Evolutionary conservation across 1,284 basidiomycete species (phyloP).

Genomic region (Pseudozyma hubeiensis): DNA sequence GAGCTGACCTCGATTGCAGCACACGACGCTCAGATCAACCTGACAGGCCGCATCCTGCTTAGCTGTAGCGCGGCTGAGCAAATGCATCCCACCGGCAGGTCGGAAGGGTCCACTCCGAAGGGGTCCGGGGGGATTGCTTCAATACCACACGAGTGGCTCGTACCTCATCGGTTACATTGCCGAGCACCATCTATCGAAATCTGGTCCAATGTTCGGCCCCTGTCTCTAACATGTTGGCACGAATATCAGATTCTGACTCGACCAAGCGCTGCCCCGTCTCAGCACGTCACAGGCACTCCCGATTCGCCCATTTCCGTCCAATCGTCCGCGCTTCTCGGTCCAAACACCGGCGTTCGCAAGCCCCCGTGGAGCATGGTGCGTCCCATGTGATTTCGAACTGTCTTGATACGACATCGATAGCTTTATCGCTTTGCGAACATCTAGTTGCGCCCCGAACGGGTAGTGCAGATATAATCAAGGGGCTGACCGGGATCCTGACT

Average conservation of each 20-base stretch:
- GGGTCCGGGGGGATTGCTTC: not conserved
- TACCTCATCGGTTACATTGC: slow-evolving; percentile 8
- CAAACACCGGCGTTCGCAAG: not conserved
- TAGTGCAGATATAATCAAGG: too few relatives aligned
- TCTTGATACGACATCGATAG: not conserved
- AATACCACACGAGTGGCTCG: not conserved
- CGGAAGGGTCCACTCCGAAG: slow-evolving; percentile 22
- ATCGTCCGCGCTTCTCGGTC: slow-evolving; percentile 3
- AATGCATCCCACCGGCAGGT: slow-evolving; percentile 1
- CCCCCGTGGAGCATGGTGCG: not conserved
- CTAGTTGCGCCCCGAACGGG: too few relatives aligned
- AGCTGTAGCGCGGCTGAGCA: slow-evolving; percentile 7
- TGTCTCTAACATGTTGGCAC: too few relatives aligned
- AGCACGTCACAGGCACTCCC: slow-evolving; percentile 16
- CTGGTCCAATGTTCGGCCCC: too few relatives aligned
- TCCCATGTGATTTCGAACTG: not conserved
- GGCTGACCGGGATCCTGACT: too few relatives aligned
- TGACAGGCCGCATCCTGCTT: not conserved
- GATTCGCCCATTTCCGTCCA: slow-evolving; percentile 4
- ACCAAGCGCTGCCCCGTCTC: not conserved
- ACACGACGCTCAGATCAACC: slow-evolving; percentile 8
- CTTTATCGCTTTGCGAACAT: not conserved
- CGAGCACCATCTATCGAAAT: not conserved
- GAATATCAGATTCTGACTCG: slow-evolving; percentile 12
- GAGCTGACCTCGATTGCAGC: too few relatives aligned